Percentiles rank a stretch among this genome's conserved stretches.
Evolutionary conservation across 305 asterid species (phyloP).

Genomic region (Lippia alba): DNA sequence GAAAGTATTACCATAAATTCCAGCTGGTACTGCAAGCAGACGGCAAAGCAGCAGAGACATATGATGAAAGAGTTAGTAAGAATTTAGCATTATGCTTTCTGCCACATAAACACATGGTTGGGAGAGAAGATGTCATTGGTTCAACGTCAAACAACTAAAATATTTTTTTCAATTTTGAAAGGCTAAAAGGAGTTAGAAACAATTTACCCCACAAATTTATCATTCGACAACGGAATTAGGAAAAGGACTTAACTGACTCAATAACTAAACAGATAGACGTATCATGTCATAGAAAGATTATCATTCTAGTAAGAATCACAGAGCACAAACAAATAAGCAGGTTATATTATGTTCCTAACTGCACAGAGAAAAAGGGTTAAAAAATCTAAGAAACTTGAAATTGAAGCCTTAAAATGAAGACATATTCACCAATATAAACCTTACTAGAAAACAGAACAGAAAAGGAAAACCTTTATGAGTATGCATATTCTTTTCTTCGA

Average conservation of each 20-base stretch:
- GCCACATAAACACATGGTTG: conserved; percentile 12
- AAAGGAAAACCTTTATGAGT: background rate
- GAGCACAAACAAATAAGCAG: background rate
- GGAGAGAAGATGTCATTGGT: background rate
- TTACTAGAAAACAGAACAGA: background rate
- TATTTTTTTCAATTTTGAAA: conserved; percentile 4
- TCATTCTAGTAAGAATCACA: too few relatives aligned
- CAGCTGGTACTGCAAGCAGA: conserved; percentile 76
- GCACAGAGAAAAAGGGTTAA: background rate
- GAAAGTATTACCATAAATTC: conserved; percentile 67
- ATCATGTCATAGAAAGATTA: too few relatives aligned
- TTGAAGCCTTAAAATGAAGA: conserved; percentile 9
- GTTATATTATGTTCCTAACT: background rate
- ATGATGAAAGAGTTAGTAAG: conserved; percentile 40
- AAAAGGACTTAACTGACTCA: background rate
- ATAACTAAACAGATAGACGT: background rate
- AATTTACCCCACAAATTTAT: background rate
- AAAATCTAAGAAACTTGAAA: background rate
- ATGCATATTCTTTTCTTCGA: background rate
- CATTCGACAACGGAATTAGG: background rate
- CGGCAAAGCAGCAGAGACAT: conserved; percentile 40
- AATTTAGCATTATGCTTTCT: conserved; percentile 32
- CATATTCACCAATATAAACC: background rate
- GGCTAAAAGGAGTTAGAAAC: background rate
- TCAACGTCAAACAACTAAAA: conserved; percentile 5